Base-by-base conservation (phyloP, 225 moss, liverwort and hornwort species). In the Antitrichia curtipendula region DNA sequence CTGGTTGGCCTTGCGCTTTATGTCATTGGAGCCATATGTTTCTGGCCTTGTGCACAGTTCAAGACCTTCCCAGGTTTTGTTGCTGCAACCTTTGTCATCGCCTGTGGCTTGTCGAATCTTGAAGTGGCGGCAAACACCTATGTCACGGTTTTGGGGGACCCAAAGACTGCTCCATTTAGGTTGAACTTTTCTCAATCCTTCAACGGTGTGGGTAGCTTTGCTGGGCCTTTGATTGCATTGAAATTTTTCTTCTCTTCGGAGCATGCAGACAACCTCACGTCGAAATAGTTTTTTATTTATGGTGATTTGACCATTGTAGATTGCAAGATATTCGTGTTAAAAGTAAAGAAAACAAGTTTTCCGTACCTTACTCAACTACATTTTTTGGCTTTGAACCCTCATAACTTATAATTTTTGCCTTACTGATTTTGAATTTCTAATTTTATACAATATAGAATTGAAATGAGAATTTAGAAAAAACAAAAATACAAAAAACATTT, bases 111-210 rank as follows among this genome's bases (percentile, higher is more conserved):
- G 28, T 91, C 91, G 4, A 90, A 87, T 40, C 63, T 93, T 1
- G 91, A 93, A 86, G 90, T 93, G 80, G 91, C 91, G 31, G 91
- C 93, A 8, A 92, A 93, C 24, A 91, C 91, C 1, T 93, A 90
- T 59, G 89, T 93, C 9, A 90, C 84, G 0, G 80, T 93, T 14
- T 73, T 93, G 66, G 93, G 93, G 18, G 88, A 76, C 64, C 90
- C 91, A 6, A 65, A 87, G 31, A 88, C 89, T 12, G 86, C 93
- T 6, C 58, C 93, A 13, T 75, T 90, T 1, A 34, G 92, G 32
- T 68, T 92, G 45, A 93, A 93, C 24, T 86, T 93, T 40, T 91
- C 93, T 8, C 93, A 93, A 50, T 91, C 93, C 4, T 93, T 93
- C 72, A 93, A 93, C 5, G 90, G 89, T 22, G 38, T 93, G 81